Percentiles rank a stretch among this genome's conserved stretches.
These are phyloP conservation scores for Solanum dulcamara DNA, from an alignment of 257 asterid species.

Conservation along the genomic window DNA sequence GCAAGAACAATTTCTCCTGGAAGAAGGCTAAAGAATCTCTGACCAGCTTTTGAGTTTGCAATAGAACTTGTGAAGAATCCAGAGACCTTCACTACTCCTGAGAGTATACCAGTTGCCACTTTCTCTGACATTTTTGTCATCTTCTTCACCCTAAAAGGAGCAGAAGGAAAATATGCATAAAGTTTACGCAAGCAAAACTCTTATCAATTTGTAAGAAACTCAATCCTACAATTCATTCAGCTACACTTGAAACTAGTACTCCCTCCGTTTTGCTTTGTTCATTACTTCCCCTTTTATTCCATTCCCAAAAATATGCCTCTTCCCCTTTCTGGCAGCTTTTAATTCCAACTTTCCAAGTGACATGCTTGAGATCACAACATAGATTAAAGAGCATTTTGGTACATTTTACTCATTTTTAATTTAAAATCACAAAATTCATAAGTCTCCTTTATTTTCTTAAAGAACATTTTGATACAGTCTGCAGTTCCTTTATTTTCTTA, in stretches of 20 bases:
- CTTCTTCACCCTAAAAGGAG: constrained; percentile 49
- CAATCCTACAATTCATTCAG: neutral
- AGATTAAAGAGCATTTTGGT: neutral
- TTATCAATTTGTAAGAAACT: neutral
- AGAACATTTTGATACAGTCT: neutral
- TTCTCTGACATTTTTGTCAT: constrained; percentile 78
- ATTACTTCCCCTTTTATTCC: neutral
- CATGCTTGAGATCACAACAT: neutral
- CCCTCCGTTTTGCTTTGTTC: neutral
- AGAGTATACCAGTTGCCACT: constrained; percentile 55
- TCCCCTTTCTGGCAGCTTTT: neutral
- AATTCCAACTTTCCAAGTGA: neutral
- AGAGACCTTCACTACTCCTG: constrained; percentile 82
- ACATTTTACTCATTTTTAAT: no score
- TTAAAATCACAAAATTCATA: no score
- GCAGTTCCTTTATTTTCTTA: neutral
- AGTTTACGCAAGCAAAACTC: neutral
- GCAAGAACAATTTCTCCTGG: constrained; percentile 92
- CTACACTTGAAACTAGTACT: neutral
- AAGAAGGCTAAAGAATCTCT: constrained; percentile 75
- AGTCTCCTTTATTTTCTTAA: no score
- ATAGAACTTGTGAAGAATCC: constrained; percentile 75
- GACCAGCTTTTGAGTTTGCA: constrained; percentile 63
- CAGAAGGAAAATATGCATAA: neutral
- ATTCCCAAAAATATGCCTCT: neutral